Percentiles rank a stretch among this genome's conserved stretches.
Evolutionary conservation across 2,329 filamentous ascomycete species (phyloP).

Genomic region (Fusarium lateritium): DNA sequence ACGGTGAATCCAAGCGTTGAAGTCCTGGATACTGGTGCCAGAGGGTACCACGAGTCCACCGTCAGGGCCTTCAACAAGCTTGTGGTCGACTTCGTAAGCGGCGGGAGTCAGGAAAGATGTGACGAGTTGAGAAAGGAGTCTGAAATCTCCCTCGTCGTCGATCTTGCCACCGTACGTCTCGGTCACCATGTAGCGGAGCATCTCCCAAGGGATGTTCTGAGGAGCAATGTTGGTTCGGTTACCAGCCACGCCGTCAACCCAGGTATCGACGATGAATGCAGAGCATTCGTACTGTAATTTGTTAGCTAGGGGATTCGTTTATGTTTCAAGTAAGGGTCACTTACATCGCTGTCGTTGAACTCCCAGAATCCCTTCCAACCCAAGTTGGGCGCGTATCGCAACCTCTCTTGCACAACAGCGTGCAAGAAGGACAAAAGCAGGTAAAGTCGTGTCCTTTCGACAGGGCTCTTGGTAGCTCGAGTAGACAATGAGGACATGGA

Average conservation of each 20-base stretch:
- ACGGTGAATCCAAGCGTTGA: conserved; percentile 90
- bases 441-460: conserved; percentile 92
- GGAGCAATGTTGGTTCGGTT: conserved; percentile 94
- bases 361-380: conserved; percentile 99
- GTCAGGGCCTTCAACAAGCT: conserved; percentile 79
- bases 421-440: conserved; percentile 94
- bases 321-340: conserved; percentile 55
- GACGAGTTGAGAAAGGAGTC: conserved; percentile 80
- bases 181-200: conserved; percentile 89
- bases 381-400: conserved; percentile 92
- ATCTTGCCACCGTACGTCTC: conserved; percentile 99
- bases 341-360: conserved; percentile 98
- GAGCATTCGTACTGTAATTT: conserved; percentile 89
- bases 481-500: conserved; percentile 87
- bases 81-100: conserved; percentile 94
- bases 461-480: conserved; percentile 83
- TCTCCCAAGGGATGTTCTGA: conserved; percentile 95
- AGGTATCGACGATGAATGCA: conserved; percentile 94
- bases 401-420: conserved; percentile 93
- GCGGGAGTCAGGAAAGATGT: conserved; percentile 83
- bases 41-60: conserved; percentile 81
- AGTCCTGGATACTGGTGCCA: conserved; percentile 87
- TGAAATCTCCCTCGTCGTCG: conserved; percentile 89
- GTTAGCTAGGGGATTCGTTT: background rate
- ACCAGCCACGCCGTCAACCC: conserved; percentile 86